Conservation (phyloP, 805 yeast species). For the Saccharomycopsis capsularis region DNA sequence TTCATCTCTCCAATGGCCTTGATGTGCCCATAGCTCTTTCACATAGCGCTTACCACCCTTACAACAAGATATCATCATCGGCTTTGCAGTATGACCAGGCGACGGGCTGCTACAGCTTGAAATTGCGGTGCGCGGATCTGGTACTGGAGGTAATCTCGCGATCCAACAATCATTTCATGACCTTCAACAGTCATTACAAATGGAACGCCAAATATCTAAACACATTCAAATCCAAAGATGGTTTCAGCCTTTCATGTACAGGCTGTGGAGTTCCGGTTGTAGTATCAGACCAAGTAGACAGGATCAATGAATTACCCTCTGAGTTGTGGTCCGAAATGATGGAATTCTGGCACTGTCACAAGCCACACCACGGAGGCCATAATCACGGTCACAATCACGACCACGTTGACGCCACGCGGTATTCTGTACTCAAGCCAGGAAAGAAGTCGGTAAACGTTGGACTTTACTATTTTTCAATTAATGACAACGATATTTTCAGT, state of each 20-base stretch:
- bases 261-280: constrained; percentile 29
- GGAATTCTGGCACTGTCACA: constrained; percentile 98
- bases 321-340: constrained; percentile 91
- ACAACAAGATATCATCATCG: constrained; percentile 11
- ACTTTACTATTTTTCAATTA: constrained; percentile 43
- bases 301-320: constrained; percentile 68
- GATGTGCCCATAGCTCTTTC: constrained; percentile 1
- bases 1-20: background rate
- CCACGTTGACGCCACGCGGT: constrained; percentile 28
- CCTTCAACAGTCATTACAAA: constrained; percentile 24
- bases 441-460: constrained; percentile 45
- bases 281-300: constrained; percentile 28
- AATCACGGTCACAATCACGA: constrained; percentile 25
- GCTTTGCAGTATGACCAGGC: constrained; percentile 2
- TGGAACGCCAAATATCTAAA: constrained; percentile 41
- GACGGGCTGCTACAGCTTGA: constrained; percentile 8
- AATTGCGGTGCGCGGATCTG: constrained; percentile 8
- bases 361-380: constrained; percentile 36
- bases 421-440: constrained; percentile 40
- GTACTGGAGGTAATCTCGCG: constrained; percentile 12
- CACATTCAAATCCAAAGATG: constrained; percentile 20
- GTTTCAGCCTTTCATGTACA: constrained; percentile 30
- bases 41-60: constrained; percentile 15
- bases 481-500: constrained; percentile 24
- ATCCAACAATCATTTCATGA: constrained; percentile 25